Evolutionary conservation across 768 basidiomycete genomes (phyloP).

Genomic region (Lyophyllum decastes): DNA sequence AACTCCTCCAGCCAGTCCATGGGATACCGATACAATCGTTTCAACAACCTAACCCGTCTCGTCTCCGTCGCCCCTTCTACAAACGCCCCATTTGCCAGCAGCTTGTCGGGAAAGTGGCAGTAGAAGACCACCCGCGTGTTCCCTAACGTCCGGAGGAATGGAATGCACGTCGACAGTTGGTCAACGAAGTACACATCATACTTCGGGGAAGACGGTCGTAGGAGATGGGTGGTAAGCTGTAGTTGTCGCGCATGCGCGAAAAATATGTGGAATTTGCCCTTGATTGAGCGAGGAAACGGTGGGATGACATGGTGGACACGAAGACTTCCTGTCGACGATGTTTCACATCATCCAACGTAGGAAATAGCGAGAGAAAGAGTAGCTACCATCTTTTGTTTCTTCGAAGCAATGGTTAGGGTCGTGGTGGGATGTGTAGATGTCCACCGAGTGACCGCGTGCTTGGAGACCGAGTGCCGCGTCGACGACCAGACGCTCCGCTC

Average conservation of each 20-base stretch:
- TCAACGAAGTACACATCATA: constrained; percentile 94
- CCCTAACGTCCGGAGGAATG: constrained; percentile 68
- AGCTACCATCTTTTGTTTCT: constrained; percentile 84
- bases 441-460: constrained; percentile 77
- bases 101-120: constrained; percentile 96
- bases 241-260: constrained; percentile 89
- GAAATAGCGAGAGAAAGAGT: background rate
- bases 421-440: constrained; percentile 93
- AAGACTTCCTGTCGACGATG: constrained; percentile 65
- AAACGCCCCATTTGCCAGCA: constrained; percentile 74
- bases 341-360: background rate
- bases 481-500: constrained; percentile 92
- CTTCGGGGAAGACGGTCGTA: constrained; percentile 44
- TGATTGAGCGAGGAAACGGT: constrained; percentile 78
- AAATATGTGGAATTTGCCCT: constrained; percentile 84
- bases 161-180: constrained; percentile 91
- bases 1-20: constrained; percentile 90
- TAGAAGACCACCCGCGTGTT: constrained; percentile 92
- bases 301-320: constrained; percentile 70
- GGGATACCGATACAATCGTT: constrained; percentile 79
- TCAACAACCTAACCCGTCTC: constrained; percentile 52
- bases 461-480: constrained; percentile 93
- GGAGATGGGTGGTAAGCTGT: constrained; percentile 72
- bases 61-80: constrained; percentile 52
- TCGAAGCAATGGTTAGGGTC: constrained; percentile 88